phyloP scores from a whole-genome alignment of 1,284 basidiomycete genomes.

The Puccinia novopanici region DNA sequence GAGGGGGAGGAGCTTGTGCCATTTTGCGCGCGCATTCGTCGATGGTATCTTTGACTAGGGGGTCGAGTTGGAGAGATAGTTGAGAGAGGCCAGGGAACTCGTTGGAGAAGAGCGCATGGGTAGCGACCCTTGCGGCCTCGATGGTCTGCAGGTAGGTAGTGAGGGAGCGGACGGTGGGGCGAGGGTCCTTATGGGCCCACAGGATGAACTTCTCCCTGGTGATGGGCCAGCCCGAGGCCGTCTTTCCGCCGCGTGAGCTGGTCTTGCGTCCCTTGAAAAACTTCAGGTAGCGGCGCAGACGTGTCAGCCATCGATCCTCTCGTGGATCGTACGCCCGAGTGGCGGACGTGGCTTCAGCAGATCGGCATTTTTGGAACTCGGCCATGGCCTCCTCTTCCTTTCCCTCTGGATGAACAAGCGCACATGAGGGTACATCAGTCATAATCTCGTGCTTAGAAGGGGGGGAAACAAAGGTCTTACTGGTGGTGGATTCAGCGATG shows the following conservation, averaged over 20 bases:
- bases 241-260: not conserved
- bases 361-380: not conserved
- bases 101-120: not conserved
- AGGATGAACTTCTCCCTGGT: constrained; percentile 10
- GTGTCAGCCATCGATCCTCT: constrained; percentile 1
- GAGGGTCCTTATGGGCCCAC: not conserved
- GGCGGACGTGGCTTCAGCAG: too few species aligned
- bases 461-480: not conserved
- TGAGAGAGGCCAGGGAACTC: not conserved
- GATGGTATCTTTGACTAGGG: not conserved
- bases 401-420: not conserved
- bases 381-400: not conserved
- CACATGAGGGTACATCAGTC: not conserved
- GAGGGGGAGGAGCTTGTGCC: not conserved
- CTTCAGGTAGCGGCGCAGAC: not conserved
- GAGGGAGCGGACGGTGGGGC: not conserved
- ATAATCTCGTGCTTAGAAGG: too few species aligned
- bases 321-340: not conserved
- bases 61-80: not conserved
- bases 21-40: not conserved
- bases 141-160: constrained; percentile 10
- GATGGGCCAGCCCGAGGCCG: constrained; percentile 17
- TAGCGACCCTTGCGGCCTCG: constrained; percentile 10
- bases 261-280: not conserved
- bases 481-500: not conserved